Conservation (phyloP, 176 grass and related monocot species). For the Urochloa ruziziensis region DNA sequence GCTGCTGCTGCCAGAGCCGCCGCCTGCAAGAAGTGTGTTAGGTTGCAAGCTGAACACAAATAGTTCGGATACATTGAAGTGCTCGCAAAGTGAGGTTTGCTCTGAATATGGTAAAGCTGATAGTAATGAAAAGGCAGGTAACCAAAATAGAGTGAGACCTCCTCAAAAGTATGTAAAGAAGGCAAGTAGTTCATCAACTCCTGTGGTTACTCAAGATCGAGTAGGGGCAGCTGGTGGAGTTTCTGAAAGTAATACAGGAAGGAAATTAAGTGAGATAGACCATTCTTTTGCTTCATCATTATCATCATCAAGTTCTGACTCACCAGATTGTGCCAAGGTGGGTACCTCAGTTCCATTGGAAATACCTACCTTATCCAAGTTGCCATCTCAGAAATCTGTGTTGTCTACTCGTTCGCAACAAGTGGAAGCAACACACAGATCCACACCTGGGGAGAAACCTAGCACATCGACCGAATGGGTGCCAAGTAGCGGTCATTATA, state of each 20-base stretch:
- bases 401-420: background rate
- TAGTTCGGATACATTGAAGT: conserved; percentile 22
- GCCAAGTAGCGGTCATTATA: conserved; percentile 20
- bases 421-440: background rate
- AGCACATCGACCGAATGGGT: background rate
- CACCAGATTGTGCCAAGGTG: background rate
- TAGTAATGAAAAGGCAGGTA: conserved; percentile 32
- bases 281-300: conserved; percentile 23
- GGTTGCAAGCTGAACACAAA: conserved; percentile 9
- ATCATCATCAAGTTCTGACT: conserved; percentile 15
- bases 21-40: conserved; percentile 27
- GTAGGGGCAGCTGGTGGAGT: background rate
- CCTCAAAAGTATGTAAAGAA: conserved; percentile 43
- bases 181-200: background rate
- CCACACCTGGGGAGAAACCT: background rate
- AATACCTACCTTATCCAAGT: conserved; percentile 2
- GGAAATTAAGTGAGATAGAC: background rate
- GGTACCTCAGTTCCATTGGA: background rate
- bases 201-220: background rate
- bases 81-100: background rate
- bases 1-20: conserved; percentile 25
- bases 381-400: background rate
- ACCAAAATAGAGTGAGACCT: conserved; percentile 25
- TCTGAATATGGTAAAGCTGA: conserved; percentile 23
- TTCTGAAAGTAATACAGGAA: conserved; percentile 8